These are phyloP conservation scores for Daldinia vernicosa DNA, from an alignment of 495 filamentous ascomycete species.

Conservation along the genomic window DNA sequence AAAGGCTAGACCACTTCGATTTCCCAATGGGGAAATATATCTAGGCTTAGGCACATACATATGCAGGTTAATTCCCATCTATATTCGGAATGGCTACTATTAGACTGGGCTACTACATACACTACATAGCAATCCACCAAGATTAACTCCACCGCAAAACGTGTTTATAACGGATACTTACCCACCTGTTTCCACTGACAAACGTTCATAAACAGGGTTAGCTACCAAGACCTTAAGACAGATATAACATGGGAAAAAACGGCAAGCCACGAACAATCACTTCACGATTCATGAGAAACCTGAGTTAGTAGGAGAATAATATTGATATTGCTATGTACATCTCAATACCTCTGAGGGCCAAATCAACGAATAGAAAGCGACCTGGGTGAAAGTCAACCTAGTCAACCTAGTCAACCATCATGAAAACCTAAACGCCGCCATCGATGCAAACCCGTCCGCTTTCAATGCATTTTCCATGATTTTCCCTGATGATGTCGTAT, in stretches of 20 bases:
- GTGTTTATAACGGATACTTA: neutral
- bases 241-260: neutral
- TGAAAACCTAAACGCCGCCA: neutral
- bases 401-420: neutral
- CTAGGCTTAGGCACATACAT: neutral
- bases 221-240: neutral
- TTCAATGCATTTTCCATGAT: neutral
- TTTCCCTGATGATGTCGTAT: neutral
- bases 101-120: no score
- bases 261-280: neutral
- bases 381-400: neutral
- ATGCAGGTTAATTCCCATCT: neutral
- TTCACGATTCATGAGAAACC: neutral
- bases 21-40: neutral
- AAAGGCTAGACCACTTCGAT: neutral
- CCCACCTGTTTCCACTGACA: neutral
- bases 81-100: neutral
- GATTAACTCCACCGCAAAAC: neutral
- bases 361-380: slow-evolving; percentile 1
- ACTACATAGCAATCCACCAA: neutral
- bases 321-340: slow-evolving; percentile 1
- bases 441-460: neutral
- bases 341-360: neutral
- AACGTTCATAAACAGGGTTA: neutral
- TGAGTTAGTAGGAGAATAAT: neutral